These are phyloP conservation scores for Cryptococcus sp. DNA, from an alignment of 1,284 basidiomycete species.

Conservation along the genomic window DNA sequence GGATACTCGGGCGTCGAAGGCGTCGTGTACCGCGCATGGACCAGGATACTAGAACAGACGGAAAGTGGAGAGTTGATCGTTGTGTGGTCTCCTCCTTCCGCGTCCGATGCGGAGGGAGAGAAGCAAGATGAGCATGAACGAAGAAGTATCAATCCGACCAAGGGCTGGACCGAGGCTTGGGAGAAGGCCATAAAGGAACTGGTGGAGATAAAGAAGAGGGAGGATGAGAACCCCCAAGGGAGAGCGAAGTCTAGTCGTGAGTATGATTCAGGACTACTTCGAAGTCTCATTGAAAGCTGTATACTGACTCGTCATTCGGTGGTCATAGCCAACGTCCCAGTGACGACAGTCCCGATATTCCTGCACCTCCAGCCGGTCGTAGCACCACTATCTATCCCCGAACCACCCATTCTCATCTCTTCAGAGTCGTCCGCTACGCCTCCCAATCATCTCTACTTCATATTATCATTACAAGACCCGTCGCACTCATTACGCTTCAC, in stretches of 20 bases:
- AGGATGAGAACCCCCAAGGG: constrained; percentile 39
- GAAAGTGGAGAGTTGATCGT: constrained; percentile 88
- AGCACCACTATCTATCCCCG: constrained; percentile 59
- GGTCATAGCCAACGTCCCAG: constrained; percentile 58
- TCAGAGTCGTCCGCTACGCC: constrained; percentile 34
- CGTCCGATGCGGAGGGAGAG: constrained; percentile 59
- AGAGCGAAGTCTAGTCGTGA: constrained; percentile 29
- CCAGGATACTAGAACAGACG: constrained; percentile 86
- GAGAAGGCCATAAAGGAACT: constrained; percentile 66
- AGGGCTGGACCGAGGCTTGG: constrained; percentile 78
- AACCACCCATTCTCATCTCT: constrained; percentile 37
- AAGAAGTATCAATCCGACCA: constrained; percentile 68
- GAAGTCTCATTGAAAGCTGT: no score
- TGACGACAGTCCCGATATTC: constrained; percentile 87
- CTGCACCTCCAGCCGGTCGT: constrained; percentile 89
- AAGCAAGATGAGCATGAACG: constrained; percentile 38
- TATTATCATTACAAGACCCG: constrained; percentile 80
- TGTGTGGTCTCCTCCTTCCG: constrained; percentile 65
- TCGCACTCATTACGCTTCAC: constrained; percentile 72
- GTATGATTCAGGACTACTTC: no score
- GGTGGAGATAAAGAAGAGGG: constrained; percentile 33
- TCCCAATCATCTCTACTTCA: constrained; percentile 73
- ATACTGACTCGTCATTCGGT: no score
- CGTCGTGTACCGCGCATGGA: constrained; percentile 81
- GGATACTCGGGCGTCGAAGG: constrained; percentile 94